These are phyloP conservation scores for Aspergillus novoparasiticus DNA, from an alignment of 2,329 filamentous ascomycete genomes.

Conservation along the genomic window DNA sequence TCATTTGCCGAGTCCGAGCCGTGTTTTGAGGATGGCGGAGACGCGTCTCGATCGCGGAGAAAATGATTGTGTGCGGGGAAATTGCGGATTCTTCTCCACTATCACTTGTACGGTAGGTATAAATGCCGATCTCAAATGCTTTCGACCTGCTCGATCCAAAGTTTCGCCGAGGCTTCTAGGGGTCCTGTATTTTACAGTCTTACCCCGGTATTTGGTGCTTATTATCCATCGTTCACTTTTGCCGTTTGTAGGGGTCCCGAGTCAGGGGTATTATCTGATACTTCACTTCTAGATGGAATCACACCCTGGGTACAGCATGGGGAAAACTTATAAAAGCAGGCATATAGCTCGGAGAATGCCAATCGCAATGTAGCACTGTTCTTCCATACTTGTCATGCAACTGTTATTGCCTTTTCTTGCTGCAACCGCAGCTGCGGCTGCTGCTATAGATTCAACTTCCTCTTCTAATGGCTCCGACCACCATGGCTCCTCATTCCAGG, in stretches of 20 bases:
- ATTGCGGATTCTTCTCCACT: neutral
- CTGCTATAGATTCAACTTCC: neutral
- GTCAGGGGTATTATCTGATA: neutral
- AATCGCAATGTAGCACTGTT: neutral
- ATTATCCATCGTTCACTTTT: neutral
- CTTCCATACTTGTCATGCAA: neutral
- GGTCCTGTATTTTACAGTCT: neutral
- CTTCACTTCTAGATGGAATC: neutral
- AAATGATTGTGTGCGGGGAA: neutral
- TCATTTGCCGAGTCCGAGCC: neutral
- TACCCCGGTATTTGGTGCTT: neutral
- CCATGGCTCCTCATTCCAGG: neutral
- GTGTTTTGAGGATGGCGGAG: neutral
- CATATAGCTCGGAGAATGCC: neutral
- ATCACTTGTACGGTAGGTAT: neutral
- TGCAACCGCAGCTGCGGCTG: neutral
- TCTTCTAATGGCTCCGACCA: neutral
- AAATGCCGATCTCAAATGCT: neutral
- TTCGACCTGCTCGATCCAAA: neutral
- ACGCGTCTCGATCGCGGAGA: no score
- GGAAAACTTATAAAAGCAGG: neutral
- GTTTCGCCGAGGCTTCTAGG: neutral
- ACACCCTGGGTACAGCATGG: neutral
- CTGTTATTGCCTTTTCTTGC: neutral
- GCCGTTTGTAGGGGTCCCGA: neutral